Evolutionary conservation across 257 asterid species (phyloP), one percentile per base, ranked within the genome.

Genomic region (Scutellaria baicalensis): DNA sequence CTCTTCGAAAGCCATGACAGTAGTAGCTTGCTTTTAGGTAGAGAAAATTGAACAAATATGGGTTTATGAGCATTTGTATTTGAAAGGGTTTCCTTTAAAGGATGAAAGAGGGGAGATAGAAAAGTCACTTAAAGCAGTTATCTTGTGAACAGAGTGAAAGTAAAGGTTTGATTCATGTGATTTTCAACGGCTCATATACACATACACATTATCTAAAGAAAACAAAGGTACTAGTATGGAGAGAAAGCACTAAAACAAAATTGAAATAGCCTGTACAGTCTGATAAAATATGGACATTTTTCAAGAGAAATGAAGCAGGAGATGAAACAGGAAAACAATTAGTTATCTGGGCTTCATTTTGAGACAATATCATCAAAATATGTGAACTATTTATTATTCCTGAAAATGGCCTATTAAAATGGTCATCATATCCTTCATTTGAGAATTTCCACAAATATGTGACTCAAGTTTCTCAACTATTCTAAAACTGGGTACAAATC

Each of bases 81-180:
- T 3, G 3, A 14, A 60, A n/a, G 9, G 50, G 66, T 11, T 49
- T 27, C 6, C 45, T 20, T 38, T 38, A 11, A 45, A 69, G 56
- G 50, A 64, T 38, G 45, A 38, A 48, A 12, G 71, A 48, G 33
- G 61, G 38, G 67, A 74, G 13, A 31, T 0, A 57, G 59, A 61
- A 68, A 68, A 57, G 74, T 18, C 70, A 50, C 55, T 4, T 68
- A 8, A 31, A 59, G 79, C 70, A 14, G 79, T n/a, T 73, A 57
- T 73, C 82, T 21, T 78, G 82, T 78, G 82, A 78, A 5, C 33
- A 48, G 45, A 49, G 47, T 51, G 44, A 40, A 20, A 52, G 73
- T 64, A 47, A 66, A 48, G 44, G 78, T 58, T 36, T 35, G 61
- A 57, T 69, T 69, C 83, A 78, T 78, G 83, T 78, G 79, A 75